phyloP scores from a whole-genome alignment of 306 rosid genomes.

The Dalbergia oliveri region DNA sequence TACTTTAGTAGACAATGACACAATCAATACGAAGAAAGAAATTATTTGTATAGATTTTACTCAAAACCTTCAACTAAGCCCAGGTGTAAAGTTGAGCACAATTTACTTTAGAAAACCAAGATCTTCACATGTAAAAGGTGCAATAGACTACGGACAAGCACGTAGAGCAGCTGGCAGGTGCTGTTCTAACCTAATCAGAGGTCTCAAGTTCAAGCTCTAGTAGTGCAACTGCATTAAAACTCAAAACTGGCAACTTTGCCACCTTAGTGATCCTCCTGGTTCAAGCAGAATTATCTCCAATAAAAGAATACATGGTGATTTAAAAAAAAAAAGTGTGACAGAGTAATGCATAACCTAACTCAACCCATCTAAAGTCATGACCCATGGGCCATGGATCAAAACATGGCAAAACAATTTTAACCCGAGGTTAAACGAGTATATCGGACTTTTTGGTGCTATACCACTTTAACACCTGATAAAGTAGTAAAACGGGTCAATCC shows the following conservation, averaged over 20 bases:
- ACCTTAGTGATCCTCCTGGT: too few species aligned
- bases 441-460: neutral
- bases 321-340: too few species aligned
- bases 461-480: neutral
- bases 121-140: neutral
- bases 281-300: too few species aligned
- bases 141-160: neutral
- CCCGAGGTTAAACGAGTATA: neutral
- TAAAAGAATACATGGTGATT: too few species aligned
- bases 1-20: neutral
- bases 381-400: constrained; percentile 3
- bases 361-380: neutral
- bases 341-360: neutral
- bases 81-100: neutral
- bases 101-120: neutral
- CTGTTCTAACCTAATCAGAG: too few species aligned
- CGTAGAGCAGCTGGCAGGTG: too few species aligned
- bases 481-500: constrained; percentile 1
- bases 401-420: neutral
- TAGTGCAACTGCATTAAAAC: too few species aligned
- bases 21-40: neutral
- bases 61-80: neutral
- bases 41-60: neutral
- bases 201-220: too few species aligned
- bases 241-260: too few species aligned